These are phyloP conservation scores for Suillus placidus DNA, from an alignment of 768 basidiomycete species.

Conservation along the genomic window DNA sequence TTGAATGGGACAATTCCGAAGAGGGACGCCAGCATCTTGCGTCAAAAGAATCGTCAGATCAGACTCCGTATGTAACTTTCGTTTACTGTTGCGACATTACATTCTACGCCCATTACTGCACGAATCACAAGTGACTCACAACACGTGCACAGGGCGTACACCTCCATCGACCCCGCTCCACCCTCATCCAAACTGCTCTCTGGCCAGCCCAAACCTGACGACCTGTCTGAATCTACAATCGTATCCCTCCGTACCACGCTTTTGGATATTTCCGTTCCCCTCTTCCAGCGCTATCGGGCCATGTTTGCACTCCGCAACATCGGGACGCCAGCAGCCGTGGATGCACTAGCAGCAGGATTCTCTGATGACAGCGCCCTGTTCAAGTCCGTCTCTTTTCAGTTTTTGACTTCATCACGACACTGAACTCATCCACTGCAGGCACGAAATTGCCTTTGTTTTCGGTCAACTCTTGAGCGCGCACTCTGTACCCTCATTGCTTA, in stretches of 20 bases:
- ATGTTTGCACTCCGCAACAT: slow-evolving; percentile 98
- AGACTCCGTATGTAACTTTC: slow-evolving; percentile 40
- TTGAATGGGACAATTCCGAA: slow-evolving; percentile 86
- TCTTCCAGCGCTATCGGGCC: slow-evolving; percentile 94
- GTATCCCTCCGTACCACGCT: slow-evolving; percentile 60
- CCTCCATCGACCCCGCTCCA: slow-evolving; percentile 90
- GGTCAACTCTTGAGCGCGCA: slow-evolving; percentile 91
- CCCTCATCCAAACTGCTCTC: slow-evolving; percentile 65
- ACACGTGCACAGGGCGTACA: slow-evolving; percentile 55
- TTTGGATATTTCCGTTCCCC: slow-evolving; percentile 63
- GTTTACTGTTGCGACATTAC: background rate
- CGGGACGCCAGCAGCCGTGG: slow-evolving; percentile 81
- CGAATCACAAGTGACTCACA: background rate
- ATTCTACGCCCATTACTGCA: background rate
- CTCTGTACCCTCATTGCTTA: slow-evolving; percentile 82
- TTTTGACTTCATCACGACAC: background rate
- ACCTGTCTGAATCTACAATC: slow-evolving; percentile 51
- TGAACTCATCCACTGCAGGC: slow-evolving; percentile 50
- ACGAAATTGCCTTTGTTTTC: slow-evolving; percentile 98
- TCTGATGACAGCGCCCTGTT: slow-evolving; percentile 87
- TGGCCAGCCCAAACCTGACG: slow-evolving; percentile 54
- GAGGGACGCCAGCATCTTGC: slow-evolving; percentile 58
- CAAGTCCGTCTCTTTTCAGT: slow-evolving; percentile 60
- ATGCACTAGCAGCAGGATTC: slow-evolving; percentile 92
- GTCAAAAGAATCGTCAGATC: slow-evolving; percentile 32